phyloP scores from a whole-genome alignment of 2,329 filamentous ascomycete genomes.

The Fusarium heterosporum region DNA sequence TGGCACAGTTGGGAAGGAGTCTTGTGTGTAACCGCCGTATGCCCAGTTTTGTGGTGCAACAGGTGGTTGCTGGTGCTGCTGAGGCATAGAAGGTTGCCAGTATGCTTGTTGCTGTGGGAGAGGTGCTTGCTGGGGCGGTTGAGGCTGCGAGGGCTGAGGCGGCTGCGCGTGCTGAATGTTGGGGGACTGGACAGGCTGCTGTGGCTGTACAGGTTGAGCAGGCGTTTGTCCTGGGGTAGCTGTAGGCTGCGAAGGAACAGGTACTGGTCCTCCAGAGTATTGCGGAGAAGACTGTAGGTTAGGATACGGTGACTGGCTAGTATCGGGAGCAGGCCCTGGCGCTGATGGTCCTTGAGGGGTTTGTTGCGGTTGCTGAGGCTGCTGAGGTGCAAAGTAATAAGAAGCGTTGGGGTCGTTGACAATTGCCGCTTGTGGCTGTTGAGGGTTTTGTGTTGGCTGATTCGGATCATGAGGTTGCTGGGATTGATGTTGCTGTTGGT shows the following conservation, averaged over 20 bases:
- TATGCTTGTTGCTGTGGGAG: conserved; percentile 52
- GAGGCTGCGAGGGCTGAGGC: conserved; percentile 44
- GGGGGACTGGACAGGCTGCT: conserved; percentile 36
- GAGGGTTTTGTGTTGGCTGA: conserved; percentile 48
- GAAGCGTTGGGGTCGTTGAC: conserved; percentile 64
- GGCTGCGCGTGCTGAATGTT: conserved; percentile 48
- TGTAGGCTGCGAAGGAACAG: conserved; percentile 50
- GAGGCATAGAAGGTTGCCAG: conserved; percentile 52
- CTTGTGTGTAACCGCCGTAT: conserved; percentile 66
- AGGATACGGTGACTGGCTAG: conserved; percentile 63
- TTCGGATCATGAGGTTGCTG: conserved; percentile 40
- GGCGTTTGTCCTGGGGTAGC: conserved; percentile 45
- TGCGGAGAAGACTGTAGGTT: conserved; percentile 62
- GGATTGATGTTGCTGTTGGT: conserved; percentile 42
- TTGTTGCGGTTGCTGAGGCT: conserved; percentile 50
- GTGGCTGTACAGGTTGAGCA: conserved; percentile 46
- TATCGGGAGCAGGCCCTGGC: conserved; percentile 56
- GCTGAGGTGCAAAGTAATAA: conserved; percentile 67
- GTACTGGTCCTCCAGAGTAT: conserved; percentile 58
- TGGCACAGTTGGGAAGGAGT: conserved; percentile 73
- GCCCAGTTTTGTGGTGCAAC: conserved; percentile 57
- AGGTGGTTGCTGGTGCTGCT: conserved; percentile 47
- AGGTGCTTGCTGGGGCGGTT: conserved; percentile 49
- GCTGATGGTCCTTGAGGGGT: conserved; percentile 54
- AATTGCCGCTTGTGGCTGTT: conserved; percentile 46